Base-by-base conservation (phyloP, 2,329 filamentous ascomycete species). In the Thielaviopsis euricoi region DNA sequence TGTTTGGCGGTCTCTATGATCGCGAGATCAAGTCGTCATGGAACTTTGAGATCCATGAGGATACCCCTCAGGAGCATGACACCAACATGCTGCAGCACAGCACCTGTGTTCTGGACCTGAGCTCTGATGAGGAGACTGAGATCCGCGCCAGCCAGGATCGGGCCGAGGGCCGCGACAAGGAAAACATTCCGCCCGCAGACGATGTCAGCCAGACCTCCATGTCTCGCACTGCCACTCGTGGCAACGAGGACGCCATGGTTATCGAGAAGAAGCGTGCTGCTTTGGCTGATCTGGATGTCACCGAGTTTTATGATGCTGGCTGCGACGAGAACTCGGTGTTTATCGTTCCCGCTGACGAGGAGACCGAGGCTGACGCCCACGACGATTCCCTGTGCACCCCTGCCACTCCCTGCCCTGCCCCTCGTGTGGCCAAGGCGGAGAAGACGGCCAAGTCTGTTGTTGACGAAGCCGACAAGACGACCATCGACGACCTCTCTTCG, bases 41-140 rank as follows among this genome's bases (percentile, higher is more conserved):
- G 90, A 86, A 86, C 74, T 97, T 98, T 67, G 86, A 91, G 60
- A 97, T 98, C 66, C 85, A 96, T 67, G 88, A 95, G 67, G 91
- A 98, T 69, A 89, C 87, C 0, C 81, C 86, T 7, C 87, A 95
- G 67, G 87, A 96, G 67, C 85, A 95, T 67, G 87, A 93, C 71
- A 88, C 89, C 65, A 96, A 95, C 66, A 74, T 95, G 46, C 87
- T 97, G 72, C 87, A 96, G 70, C 91, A 96, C 73, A 86, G 85
- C 58, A 91, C 91, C 7, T 85, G 85, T 62, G 83, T 85, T 0
- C 78, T 97, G 3, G 91, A 97, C 67, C 89, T 97, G 66, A 89
- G 83, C 63, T 90, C 88, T 22, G 90, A 95, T 65, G 90, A 95
- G 68, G 86, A 90, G 69, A 78, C 72, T 26, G 76, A 79, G 65